Conservation (phyloP, 768 basidiomycete species). For the Suillus subaureus region DNA sequence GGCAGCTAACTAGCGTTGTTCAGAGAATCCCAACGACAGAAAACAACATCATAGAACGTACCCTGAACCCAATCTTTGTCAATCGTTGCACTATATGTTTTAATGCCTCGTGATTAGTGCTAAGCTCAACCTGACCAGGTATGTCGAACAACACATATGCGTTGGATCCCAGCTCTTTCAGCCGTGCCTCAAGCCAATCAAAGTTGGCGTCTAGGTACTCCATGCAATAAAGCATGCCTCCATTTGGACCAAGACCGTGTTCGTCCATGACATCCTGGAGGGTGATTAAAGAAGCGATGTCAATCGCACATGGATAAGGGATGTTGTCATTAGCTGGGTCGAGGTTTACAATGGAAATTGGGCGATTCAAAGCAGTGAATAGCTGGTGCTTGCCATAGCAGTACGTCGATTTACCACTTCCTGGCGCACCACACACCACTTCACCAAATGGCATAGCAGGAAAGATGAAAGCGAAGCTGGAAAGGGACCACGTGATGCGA, state of each 20-base stretch:
- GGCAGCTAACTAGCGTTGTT: slow-evolving; percentile 70
- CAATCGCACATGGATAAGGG: slow-evolving; percentile 89
- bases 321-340: slow-evolving; percentile 93
- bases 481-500: too few relatives aligned
- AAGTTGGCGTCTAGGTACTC: slow-evolving; percentile 96
- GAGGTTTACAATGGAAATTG: slow-evolving; percentile 90
- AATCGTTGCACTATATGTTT: slow-evolving; percentile 75
- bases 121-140: slow-evolving; percentile 96
- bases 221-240: slow-evolving; percentile 94
- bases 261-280: slow-evolving; percentile 86
- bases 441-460: slow-evolving; percentile 81
- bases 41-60: slow-evolving; percentile 46
- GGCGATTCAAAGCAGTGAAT: slow-evolving; percentile 81
- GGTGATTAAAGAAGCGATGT: slow-evolving; percentile 83
- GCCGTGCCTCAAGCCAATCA: slow-evolving; percentile 78
- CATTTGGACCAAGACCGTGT: slow-evolving; percentile 89
- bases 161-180: slow-evolving; percentile 67
- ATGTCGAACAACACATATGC: slow-evolving; percentile 94
- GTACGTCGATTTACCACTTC: slow-evolving; percentile 87
- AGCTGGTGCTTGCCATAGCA: slow-evolving; percentile 89
- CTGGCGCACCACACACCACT: slow-evolving; percentile 83
- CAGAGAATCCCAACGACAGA: slow-evolving; percentile 6
- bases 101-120: slow-evolving; percentile 92
- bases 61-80: slow-evolving; percentile 79
- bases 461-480: not conserved